A percentile compares a stretch with the other conserved stretches of the same genome.
These are phyloP conservation scores for Phoenix roebelenii DNA, from an alignment of 176 grass and related monocot species.

Conservation along the genomic window DNA sequence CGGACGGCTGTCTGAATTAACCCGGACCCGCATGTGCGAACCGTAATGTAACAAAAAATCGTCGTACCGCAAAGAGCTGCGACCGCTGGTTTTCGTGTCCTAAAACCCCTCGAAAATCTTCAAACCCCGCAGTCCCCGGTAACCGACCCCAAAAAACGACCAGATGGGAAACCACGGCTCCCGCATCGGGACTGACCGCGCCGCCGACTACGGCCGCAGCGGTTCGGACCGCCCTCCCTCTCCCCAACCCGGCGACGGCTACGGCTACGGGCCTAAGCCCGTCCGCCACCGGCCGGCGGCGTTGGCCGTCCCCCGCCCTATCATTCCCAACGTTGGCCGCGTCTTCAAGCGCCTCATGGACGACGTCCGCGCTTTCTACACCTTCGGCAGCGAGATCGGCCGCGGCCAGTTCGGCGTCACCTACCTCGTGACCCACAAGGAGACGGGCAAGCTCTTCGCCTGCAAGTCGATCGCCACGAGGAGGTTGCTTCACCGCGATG, in stretches of 20 bases:
- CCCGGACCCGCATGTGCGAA: no score
- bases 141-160: no score
- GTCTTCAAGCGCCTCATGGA: not conserved
- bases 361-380: not conserved
- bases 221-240: not conserved
- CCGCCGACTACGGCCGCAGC: slow-evolving; percentile 15
- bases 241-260: slow-evolving; percentile 9
- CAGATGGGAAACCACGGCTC: slow-evolving; percentile 72
- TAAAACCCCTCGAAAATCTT: no score
- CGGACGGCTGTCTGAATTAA: no score
- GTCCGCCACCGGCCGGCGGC: not conserved
- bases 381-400: slow-evolving; percentile 9
- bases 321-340: slow-evolving; percentile 8
- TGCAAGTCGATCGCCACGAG: slow-evolving; percentile 12
- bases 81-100: no score
- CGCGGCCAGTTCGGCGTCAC: slow-evolving; percentile 13
- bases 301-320: not conserved
- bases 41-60: no score
- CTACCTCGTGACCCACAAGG: slow-evolving; percentile 1
- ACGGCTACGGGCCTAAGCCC: not conserved
- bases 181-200: slow-evolving; percentile 20
- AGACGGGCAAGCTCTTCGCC: not conserved
- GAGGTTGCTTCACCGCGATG: not conserved
- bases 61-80: no score
- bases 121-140: no score